Evolutionary conservation across 306 rosid species (phyloP).

Genomic region (Clitoria ternatea): DNA sequence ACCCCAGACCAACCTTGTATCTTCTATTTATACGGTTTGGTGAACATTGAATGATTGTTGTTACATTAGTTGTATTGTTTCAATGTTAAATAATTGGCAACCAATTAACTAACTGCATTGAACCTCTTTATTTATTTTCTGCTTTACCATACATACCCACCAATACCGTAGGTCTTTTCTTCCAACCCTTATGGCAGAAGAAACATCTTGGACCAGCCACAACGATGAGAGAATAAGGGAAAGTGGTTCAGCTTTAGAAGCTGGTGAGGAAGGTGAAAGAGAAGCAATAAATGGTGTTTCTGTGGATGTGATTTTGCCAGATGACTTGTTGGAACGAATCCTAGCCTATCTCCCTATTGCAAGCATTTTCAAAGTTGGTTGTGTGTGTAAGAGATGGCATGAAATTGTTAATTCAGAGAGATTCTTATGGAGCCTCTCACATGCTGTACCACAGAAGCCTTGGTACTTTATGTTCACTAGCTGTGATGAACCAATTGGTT

Average conservation of each 20-base stretch:
- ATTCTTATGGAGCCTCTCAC: constrained; percentile 65
- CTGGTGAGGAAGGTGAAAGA: constrained; percentile 47
- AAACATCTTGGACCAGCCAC: constrained; percentile 70
- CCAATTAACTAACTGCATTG: no score
- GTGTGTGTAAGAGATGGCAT: constrained; percentile 80
- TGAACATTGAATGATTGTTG: not conserved
- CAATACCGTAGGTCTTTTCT: constrained; percentile 37
- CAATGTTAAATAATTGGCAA: not conserved
- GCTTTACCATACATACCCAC: not conserved
- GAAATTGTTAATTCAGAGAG: constrained; percentile 60
- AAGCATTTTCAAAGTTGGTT: constrained; percentile 72
- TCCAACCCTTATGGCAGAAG: constrained; percentile 57
- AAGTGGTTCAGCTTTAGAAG: constrained; percentile 38
- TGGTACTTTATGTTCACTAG: constrained; percentile 95
- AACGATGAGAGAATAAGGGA: constrained; percentile 43
- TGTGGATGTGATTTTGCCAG: constrained; percentile 63
- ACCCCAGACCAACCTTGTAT: no score
- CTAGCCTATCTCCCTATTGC: constrained; percentile 78
- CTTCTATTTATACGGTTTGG: not conserved
- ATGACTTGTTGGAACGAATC: constrained; percentile 80
- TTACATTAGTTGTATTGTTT: not conserved
- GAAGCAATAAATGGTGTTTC: constrained; percentile 43
- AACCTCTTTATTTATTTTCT: not conserved
- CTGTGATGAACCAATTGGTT: constrained; percentile 63
- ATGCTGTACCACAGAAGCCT: constrained; percentile 56